phyloP scores from a whole-genome alignment of 2,329 filamentous ascomycete species.

The Microcyclospora tardicrescens region DNA sequence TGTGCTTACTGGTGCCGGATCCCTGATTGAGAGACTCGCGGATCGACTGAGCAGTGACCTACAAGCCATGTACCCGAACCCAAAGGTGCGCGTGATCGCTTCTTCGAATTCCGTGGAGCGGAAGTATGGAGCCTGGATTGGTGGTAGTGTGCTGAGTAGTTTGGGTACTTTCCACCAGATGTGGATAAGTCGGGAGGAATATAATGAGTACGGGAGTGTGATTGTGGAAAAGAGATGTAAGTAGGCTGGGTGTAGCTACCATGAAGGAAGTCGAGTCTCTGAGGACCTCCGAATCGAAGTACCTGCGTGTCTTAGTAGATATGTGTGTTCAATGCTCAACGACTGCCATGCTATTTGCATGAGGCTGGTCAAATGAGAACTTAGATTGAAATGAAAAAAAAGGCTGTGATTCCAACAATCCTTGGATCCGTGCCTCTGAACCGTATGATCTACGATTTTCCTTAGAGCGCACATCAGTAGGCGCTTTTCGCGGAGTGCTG shows the following conservation, averaged over 20 bases:
- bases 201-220: constrained; percentile 80
- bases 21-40: constrained; percentile 78
- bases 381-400: too few species aligned
- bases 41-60: constrained; percentile 82
- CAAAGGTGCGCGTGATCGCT: constrained; percentile 77
- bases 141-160: constrained; percentile 88
- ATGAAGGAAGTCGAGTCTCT: too few species aligned
- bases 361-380: too few species aligned
- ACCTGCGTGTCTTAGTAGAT: too few species aligned
- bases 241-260: constrained; percentile 27
- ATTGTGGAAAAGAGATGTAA: constrained; percentile 97
- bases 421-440: too few species aligned
- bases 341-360: too few species aligned
- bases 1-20: constrained; percentile 81
- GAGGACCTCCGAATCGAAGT: too few species aligned
- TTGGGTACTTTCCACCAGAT: constrained; percentile 97
- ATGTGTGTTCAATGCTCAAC: too few species aligned
- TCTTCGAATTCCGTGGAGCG: constrained; percentile 77
- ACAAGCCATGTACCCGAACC: constrained; percentile 65
- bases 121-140: constrained; percentile 89
- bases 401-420: too few species aligned
- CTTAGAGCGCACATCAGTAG: too few species aligned
- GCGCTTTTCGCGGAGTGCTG: too few species aligned
- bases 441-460: too few species aligned
- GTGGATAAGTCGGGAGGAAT: constrained; percentile 97